Base-by-base conservation (phyloP, 305 asterid genomes). In the Fraxinus angustifolia region DNA sequence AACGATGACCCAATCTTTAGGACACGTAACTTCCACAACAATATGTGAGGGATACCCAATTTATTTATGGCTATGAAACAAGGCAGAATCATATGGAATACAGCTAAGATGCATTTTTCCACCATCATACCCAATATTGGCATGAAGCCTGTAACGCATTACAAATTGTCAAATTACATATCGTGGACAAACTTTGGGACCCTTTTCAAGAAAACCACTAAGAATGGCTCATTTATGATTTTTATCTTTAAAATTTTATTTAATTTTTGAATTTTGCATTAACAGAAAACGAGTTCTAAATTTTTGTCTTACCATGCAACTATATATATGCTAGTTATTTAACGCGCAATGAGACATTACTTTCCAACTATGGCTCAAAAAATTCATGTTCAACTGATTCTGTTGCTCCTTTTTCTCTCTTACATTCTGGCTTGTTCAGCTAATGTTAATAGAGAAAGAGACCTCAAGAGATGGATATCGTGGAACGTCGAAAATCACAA, bases 401-500 rank as follows among this genome's bases (percentile, higher is more conserved):
- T 79, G 16, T 26, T 78, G 80, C 33, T 85, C 68, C 35, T 82
- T 45, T 36, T 82, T 58, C 53, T 85, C 80, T 48, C 84, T 33
- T 48, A 35, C 80, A 75, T 56, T 30, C 73, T 67, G 19, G 73
- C 38, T 73, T 40, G 33, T 84, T 80, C 85, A 50, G 31, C 83
- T 14, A 56, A 31, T 76, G 72, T 73, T 58, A 31, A n/a, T n/a
- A 11, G 5, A 60, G 75, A 34, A 71, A 36, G 40, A 8, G 81
- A 82, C 19, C 85, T 84, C 78, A 17, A 73, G 56, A 67, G 33
- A 56, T 89, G 92, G 92, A 23, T 89, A 77, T 80, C 87, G 1
- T 82, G 86, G 89, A 88, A 86, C 76, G 73, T 53, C 71, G 28
- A 84, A 4, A 79, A 80, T 74, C 79, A 89, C 84, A 58, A 74